Percentiles rank a stretch among this genome's conserved stretches.
phyloP scores from a whole-genome alignment of 352 stramenopile species.

The Blastocystis sp. region DNA sequence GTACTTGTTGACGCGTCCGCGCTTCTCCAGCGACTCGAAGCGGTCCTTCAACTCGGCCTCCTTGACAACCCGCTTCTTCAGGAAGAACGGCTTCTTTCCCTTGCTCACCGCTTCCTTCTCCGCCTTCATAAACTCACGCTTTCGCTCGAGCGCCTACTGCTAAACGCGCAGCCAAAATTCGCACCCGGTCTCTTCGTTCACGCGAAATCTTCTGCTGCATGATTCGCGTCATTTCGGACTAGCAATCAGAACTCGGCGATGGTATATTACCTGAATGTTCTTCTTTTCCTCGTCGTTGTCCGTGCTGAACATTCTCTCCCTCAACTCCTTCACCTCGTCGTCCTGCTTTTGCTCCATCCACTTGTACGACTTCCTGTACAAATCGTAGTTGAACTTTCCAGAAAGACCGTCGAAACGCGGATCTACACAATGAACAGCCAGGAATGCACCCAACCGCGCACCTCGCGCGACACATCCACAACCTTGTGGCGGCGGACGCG shows the following conservation, averaged over 20 bases:
- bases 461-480: neutral
- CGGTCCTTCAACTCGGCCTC: constrained; percentile 72
- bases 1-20: constrained; percentile 66
- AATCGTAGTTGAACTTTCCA: constrained; percentile 73
- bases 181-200: constrained; percentile 48
- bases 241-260: neutral
- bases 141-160: constrained; percentile 33
- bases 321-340: constrained; percentile 61
- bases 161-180: neutral
- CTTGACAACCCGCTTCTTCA: constrained; percentile 64
- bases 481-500: neutral
- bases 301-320: constrained; percentile 55
- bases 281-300: constrained; percentile 32
- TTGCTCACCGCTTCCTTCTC: constrained; percentile 70
- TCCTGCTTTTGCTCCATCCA: constrained; percentile 71
- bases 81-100: constrained; percentile 74
- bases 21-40: constrained; percentile 55
- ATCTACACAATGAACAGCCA: constrained; percentile 25
- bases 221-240: constrained; percentile 66
- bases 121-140: constrained; percentile 66
- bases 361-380: constrained; percentile 73
- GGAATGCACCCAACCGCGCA: constrained; percentile 6
- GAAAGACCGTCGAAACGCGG: constrained; percentile 72
- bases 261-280: constrained; percentile 10
- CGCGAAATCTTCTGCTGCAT: constrained; percentile 64